phyloP scores from a whole-genome alignment of 768 basidiomycete species.

The Lepiota venenata region DNA sequence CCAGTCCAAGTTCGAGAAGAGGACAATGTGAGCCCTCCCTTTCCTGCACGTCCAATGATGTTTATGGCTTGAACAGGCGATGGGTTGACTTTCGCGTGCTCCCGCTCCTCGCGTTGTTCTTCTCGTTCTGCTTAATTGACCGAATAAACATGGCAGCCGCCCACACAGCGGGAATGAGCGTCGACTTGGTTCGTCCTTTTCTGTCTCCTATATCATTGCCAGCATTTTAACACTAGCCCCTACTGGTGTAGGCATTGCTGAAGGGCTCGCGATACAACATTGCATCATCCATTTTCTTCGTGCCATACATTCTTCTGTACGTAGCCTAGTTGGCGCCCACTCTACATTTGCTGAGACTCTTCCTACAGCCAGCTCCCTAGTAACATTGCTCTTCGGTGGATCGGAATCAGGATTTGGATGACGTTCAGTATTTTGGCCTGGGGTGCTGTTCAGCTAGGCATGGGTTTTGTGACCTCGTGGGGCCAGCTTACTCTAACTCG shows the following conservation, averaged over 20 bases:
- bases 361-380: conserved; percentile 40
- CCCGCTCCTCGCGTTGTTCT: conserved; percentile 37
- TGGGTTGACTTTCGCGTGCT: conserved; percentile 40
- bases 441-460: conserved; percentile 41
- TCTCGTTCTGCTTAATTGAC: conserved; percentile 41
- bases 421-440: conserved; percentile 38
- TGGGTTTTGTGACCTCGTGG: conserved; percentile 44
- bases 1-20: conserved; percentile 27
- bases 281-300: conserved; percentile 39
- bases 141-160: conserved; percentile 41
- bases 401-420: conserved; percentile 43
- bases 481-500: conserved; percentile 35
- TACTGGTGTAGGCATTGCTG: conserved; percentile 23
- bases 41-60: not conserved
- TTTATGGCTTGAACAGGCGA: conserved; percentile 24
- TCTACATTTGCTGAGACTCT: not conserved
- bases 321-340: conserved; percentile 10
- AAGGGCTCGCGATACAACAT: conserved; percentile 36
- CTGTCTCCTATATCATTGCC: not conserved
- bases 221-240: not conserved
- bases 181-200: conserved; percentile 27
- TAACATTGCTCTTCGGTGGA: conserved; percentile 37
- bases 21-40: conserved; percentile 28
- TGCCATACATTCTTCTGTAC: conserved; percentile 42
- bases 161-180: conserved; percentile 41